Evolutionary conservation across 73 alveolate genomes (phyloP).

Genomic region (Tetrahymena malaccensis): DNA sequence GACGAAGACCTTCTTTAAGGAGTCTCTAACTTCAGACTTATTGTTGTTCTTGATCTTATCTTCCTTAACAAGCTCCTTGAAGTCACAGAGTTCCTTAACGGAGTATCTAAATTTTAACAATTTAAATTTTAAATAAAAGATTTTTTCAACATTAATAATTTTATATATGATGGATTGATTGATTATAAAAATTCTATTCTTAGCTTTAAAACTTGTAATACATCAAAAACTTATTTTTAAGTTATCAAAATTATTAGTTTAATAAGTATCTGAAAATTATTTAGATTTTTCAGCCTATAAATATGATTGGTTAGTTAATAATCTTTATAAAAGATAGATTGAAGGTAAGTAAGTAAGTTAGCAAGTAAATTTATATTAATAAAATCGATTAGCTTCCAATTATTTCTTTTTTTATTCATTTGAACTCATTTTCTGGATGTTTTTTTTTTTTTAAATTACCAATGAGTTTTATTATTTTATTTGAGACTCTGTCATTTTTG

Average conservation of each 20-base stretch:
- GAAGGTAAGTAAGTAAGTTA: no score
- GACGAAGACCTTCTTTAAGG: constrained; percentile 20
- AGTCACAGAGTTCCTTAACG: constrained; percentile 34
- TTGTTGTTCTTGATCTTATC: constrained; percentile 8
- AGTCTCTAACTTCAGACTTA: constrained; percentile 34
- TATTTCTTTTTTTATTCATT: no score
- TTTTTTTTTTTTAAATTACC: no score
- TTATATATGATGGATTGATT: neutral
- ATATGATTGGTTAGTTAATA: no score
- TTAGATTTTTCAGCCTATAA: neutral
- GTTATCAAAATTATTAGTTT: no score
- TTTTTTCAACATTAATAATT: neutral
- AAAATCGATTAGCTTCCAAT: no score
- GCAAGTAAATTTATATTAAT: no score
- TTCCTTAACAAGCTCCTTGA: constrained; percentile 26
- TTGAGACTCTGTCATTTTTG: neutral
- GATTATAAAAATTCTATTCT: neutral
- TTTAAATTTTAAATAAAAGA: neutral
- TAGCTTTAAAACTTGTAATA: neutral
- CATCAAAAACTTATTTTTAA: neutral
- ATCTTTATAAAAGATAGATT: no score
- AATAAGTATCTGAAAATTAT: no score
- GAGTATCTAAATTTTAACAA: neutral
- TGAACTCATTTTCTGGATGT: no score
- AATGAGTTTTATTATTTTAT: no score